Evolutionary conservation across 352 stramenopile genomes (phyloP).

Genomic region (Blastocystis sp.): DNA sequence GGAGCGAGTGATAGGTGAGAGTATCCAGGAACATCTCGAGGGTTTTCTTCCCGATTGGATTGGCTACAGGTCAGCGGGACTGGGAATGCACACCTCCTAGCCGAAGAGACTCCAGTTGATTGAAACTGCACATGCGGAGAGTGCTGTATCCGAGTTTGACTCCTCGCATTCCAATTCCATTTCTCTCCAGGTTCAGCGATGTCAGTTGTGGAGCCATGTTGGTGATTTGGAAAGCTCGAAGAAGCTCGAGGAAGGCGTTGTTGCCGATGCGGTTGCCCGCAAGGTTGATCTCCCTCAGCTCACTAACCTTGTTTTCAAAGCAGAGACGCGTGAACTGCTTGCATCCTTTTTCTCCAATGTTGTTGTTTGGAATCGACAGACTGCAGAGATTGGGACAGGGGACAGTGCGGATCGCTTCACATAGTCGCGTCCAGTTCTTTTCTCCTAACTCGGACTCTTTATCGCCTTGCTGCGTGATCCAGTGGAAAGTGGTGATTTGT

Average conservation of each 20-base stretch:
- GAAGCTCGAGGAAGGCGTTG: not conserved
- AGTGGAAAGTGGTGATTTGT: slow-evolving; percentile 32
- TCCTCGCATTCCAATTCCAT: slow-evolving; percentile 17
- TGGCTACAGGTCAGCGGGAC: not conserved
- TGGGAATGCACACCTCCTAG: not conserved
- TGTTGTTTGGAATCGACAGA: slow-evolving; percentile 31
- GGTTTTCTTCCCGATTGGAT: not conserved
- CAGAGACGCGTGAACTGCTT: slow-evolving; percentile 10
- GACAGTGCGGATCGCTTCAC: not conserved
- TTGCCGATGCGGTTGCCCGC: slow-evolving; percentile 21
- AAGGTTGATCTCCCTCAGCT: not conserved
- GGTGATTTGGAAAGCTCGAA: not conserved
- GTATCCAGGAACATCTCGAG: slow-evolving; percentile 1
- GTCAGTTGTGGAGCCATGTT: not conserved
- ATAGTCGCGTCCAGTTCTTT: slow-evolving; percentile 8
- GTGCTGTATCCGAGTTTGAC: not conserved
- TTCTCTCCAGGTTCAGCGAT: not conserved
- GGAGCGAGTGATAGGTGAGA: slow-evolving; percentile 12
- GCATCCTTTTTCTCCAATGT: slow-evolving; percentile 45
- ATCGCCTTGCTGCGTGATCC: slow-evolving; percentile 9
- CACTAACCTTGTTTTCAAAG: not conserved
- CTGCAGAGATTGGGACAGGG: not conserved
- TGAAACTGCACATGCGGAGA: not conserved
- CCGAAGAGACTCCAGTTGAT: not conserved
- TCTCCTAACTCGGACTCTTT: slow-evolving; percentile 9